Conservation (phyloP, 164 flowering plant genomes). For the Pachysandra terminalis region DNA sequence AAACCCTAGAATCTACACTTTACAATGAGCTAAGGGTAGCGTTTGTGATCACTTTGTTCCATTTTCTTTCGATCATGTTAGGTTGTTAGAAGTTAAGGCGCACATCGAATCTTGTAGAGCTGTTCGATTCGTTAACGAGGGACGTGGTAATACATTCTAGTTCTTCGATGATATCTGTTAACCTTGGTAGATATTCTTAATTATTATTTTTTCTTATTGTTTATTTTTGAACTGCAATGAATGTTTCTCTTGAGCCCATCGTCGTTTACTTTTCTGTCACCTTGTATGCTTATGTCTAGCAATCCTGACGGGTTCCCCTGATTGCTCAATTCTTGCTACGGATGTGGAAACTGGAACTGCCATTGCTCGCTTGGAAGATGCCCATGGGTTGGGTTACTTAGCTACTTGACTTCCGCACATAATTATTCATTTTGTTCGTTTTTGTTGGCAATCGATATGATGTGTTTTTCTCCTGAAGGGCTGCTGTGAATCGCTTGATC, state of each 20-base stretch:
- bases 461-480: slow-evolving; percentile 36
- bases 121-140: slow-evolving; percentile 65
- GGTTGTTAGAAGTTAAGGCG: slow-evolving; percentile 58
- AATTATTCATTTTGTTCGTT: neutral
- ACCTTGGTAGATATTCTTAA: neutral
- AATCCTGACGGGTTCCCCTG: slow-evolving; percentile 74
- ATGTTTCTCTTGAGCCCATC: no score
- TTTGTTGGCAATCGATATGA: neutral
- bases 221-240: neutral
- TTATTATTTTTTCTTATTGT: neutral
- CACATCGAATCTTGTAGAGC: slow-evolving; percentile 88
- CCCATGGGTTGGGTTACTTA: slow-evolving; percentile 59
- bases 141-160: slow-evolving; percentile 47
- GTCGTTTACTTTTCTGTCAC: no score
- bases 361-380: slow-evolving; percentile 64
- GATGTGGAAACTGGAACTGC: slow-evolving; percentile 78
- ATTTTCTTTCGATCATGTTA: slow-evolving; percentile 12
- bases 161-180: neutral
- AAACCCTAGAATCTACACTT: neutral
- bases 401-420: neutral
- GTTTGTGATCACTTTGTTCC: neutral
- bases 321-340: slow-evolving; percentile 69
- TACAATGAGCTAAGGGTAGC: neutral
- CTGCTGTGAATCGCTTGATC: slow-evolving; percentile 64
- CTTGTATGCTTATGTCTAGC: slow-evolving; percentile 30